Base-by-base conservation (phyloP, 1,284 basidiomycete species). In the Malassezia cuniculi region DNA sequence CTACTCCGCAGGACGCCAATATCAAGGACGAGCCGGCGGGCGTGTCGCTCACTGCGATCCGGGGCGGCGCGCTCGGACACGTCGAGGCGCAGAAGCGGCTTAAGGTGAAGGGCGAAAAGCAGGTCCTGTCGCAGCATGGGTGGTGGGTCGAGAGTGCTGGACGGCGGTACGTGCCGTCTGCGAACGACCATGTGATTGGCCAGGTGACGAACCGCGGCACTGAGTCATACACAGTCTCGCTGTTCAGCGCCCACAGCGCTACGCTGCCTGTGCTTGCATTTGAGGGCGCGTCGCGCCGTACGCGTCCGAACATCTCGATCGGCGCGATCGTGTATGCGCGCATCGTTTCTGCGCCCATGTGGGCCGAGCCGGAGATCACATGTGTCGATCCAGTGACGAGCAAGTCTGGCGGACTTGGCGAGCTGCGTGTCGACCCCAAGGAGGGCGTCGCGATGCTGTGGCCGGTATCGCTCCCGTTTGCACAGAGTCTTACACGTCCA, bases 231-330 rank as follows among this genome's bases (percentile, higher is more conserved):
- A 56, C 54, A 8, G 43, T 55, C 20, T 43, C 61, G 10, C 52
- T 66, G 14, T 54, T 54, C 29, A 47, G 52, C 3, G 47, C 57
- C 1, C 55, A 61, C 31, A 25, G 34, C 2, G 54, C 52, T 17
- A 55, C 52, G 7, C 42, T 66, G 3, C 58, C 63, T 5, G 57
- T 48, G 7, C 55, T 66, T 17, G 44, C 55, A 11, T 66, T 66
- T 22, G 60, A 65, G 36, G 63, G 63, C 15, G 63, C 63, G 6
- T 63, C 61, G 3, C 64, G 64, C 35, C 51, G 63, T 10, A 53
- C 61, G 39, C 54, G 53, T 25, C 63, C 63, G 16, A 62, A 64
- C 34, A 47, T 66, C 7, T 39, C 46, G n/a, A 48, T 63, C 16
- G 63, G 63, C 4, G 32, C 52, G 3, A 34, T 65, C 3, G 53